Evolutionary conservation across 75 land plant species (phyloP).

Genomic region (Selaginella moellendorffii): DNA sequence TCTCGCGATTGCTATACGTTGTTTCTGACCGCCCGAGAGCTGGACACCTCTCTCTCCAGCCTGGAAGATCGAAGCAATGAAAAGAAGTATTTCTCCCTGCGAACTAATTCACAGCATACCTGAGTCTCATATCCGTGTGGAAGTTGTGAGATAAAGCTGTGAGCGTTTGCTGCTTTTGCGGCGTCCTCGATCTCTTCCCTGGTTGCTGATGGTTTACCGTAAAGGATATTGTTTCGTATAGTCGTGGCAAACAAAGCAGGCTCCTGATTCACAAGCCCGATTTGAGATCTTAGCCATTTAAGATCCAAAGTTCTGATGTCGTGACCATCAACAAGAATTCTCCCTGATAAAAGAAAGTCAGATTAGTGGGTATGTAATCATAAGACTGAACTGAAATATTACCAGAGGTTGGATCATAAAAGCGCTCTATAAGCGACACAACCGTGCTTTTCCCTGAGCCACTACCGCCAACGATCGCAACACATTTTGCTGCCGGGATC

Average conservation of each 20-base stretch:
- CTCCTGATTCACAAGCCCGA: constrained; percentile 79
- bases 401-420: constrained; percentile 7
- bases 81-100: neutral
- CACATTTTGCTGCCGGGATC: constrained; percentile 1
- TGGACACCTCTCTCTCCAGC: constrained; percentile 92
- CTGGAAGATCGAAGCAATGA: no score
- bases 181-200: constrained; percentile 64
- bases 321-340: constrained; percentile 56
- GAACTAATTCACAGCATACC: constrained; percentile 21
- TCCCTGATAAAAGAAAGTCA: constrained; percentile 12
- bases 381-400: no score
- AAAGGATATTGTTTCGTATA: constrained; percentile 52
- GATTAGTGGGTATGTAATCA: no score
- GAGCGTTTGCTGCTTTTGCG: constrained; percentile 69
- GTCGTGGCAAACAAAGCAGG: constrained; percentile 76
- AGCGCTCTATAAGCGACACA: constrained; percentile 5
- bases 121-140: constrained; percentile 72
- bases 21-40: constrained; percentile 97
- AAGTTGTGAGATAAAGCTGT: constrained; percentile 60
- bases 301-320: constrained; percentile 53
- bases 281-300: constrained; percentile 70
- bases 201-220: constrained; percentile 51
- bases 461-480: constrained; percentile 5
- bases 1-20: constrained; percentile 88
- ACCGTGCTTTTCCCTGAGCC: constrained; percentile 7